Conservation (phyloP, 2,329 filamentous ascomycete genomes). For the Trichoderma asperellum region DNA sequence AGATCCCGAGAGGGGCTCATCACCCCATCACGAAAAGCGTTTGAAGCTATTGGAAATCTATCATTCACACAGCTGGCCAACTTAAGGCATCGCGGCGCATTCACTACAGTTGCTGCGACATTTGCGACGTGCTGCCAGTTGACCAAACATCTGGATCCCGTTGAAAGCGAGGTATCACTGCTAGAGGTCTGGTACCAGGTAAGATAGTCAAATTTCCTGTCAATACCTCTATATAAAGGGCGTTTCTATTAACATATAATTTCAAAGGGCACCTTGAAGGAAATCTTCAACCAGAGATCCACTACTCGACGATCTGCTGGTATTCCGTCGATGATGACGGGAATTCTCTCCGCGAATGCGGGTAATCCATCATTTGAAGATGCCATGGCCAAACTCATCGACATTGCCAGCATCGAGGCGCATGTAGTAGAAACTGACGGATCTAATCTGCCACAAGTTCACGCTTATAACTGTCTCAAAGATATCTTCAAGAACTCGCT, state of each 20-base stretch:
- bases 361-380: conserved; percentile 63
- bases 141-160: conserved; percentile 52
- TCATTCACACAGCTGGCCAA: conserved; percentile 82
- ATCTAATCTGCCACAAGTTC: conserved; percentile 81
- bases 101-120: conserved; percentile 88
- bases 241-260: neutral
- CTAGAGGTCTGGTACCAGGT: conserved; percentile 74
- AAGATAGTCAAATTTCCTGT: conserved; percentile 29
- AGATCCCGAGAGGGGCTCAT: conserved; percentile 50
- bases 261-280: conserved; percentile 63
- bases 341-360: conserved; percentile 72
- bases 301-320: conserved; percentile 91
- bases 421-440: conserved; percentile 61
- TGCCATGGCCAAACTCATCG: conserved; percentile 65
- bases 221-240: neutral
- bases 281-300: conserved; percentile 74
- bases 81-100: conserved; percentile 87
- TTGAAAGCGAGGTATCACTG: conserved; percentile 47
- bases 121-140: conserved; percentile 79
- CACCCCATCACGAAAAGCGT: conserved; percentile 56
- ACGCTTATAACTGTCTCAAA: conserved; percentile 91
- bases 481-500: conserved; percentile 86
- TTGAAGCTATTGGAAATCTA: conserved; percentile 69
- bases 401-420: conserved; percentile 60
- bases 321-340: conserved; percentile 83